phyloP scores from a whole-genome alignment of 2,329 filamentous ascomycete species.

The Rhynchosporium secalis region DNA sequence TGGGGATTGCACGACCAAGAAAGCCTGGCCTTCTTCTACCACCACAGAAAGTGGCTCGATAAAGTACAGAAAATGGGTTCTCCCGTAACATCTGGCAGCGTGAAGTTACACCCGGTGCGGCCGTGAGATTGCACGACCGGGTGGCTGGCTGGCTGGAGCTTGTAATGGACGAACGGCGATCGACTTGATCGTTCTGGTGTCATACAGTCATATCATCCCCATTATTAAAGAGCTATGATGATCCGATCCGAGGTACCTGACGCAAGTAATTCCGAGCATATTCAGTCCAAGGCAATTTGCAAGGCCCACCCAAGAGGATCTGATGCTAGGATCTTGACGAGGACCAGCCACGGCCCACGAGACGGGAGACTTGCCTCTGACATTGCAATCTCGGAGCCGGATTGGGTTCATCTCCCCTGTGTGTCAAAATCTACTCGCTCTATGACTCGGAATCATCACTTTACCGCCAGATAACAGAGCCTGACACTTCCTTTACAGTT shows the following conservation, averaged over 20 bases:
- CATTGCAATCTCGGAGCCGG: conserved; percentile 13
- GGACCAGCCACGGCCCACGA: background rate
- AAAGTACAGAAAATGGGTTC: background rate
- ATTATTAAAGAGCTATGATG: background rate
- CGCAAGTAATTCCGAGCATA: conserved; percentile 15
- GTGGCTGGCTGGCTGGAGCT: conserved; percentile 4
- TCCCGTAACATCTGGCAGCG: conserved; percentile 17
- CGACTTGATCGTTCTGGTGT: conserved; percentile 8
- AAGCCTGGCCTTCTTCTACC: conserved; percentile 3
- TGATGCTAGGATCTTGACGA: conserved; percentile 27
- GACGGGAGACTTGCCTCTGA: background rate
- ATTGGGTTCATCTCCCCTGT: conserved; percentile 22
- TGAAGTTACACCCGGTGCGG: conserved; percentile 13
- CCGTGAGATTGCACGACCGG: background rate
- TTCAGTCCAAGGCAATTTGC: conserved; percentile 11
- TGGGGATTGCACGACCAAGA: background rate
- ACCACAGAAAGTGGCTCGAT: background rate
- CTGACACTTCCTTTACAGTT: background rate
- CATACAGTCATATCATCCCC: background rate
- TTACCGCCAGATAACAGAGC: background rate
- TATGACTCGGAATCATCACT: background rate
- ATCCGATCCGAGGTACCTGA: conserved; percentile 14
- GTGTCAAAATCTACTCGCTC: conserved; percentile 10
- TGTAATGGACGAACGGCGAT: conserved; percentile 3
- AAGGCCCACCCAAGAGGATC: conserved; percentile 22